These are phyloP conservation scores for Emericellopsis terricola DNA, from an alignment of 495 filamentous ascomycete species.

Conservation along the genomic window DNA sequence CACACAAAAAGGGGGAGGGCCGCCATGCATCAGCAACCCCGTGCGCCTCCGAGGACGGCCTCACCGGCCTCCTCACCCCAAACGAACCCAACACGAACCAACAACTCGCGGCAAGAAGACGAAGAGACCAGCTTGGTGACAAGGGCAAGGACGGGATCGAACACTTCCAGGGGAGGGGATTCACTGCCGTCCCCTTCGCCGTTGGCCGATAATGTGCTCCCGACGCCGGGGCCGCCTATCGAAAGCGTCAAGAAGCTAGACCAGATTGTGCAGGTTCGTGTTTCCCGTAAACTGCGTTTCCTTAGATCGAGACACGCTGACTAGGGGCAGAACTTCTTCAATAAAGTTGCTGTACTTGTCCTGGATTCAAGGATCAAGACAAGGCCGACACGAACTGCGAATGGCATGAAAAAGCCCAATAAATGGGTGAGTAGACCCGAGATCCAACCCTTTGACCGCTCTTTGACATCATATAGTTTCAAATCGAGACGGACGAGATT, in stretches of 20 bases:
- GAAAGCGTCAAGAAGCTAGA: constrained; percentile 61
- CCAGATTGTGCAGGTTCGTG: constrained; percentile 73
- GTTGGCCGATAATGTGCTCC: no score
- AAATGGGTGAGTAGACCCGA: constrained; percentile 97
- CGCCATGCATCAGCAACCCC: constrained; percentile 70
- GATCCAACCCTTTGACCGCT: no score
- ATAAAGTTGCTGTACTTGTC: constrained; percentile 74
- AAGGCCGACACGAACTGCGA: constrained; percentile 38
- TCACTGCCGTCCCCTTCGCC: no score
- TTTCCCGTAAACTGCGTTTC: background rate
- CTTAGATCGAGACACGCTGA: no score
- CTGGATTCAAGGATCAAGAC: constrained; percentile 59
- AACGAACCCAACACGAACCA: constrained; percentile 49
- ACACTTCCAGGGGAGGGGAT: constrained; percentile 17
- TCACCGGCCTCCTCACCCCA: constrained; percentile 47
- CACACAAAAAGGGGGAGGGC: constrained; percentile 1
- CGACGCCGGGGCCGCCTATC: constrained; percentile 28
- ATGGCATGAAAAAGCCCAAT: constrained; percentile 47
- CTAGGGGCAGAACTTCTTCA: constrained; percentile 85
- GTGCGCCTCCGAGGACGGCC: constrained; percentile 44
- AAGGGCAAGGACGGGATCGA: constrained; percentile 19
- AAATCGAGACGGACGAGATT: constrained; percentile 83
- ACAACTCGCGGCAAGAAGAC: constrained; percentile 47
- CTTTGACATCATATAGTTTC: no score
- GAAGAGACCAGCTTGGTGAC: no score